Percentiles rank a stretch among this genome's conserved stretches.
Conservation (phyloP, 257 asterid species). For the Coffea canephora region DNA sequence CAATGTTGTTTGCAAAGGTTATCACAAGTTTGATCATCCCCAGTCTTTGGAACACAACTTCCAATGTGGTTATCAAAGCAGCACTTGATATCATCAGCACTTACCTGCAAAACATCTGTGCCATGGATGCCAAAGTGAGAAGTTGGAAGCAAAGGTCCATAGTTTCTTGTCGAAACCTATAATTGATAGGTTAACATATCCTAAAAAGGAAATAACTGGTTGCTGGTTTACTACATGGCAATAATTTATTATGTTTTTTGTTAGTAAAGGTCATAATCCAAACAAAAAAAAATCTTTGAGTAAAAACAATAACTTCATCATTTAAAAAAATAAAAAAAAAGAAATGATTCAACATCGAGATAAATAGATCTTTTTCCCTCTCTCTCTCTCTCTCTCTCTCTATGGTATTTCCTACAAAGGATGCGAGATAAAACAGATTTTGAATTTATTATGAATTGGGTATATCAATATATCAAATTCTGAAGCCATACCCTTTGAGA, state of each 20-base stretch:
- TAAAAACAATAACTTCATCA: too few species aligned
- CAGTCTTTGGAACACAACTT: neutral
- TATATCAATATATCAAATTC: neutral
- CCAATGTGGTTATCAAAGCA: constrained; percentile 8
- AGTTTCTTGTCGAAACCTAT: too few species aligned
- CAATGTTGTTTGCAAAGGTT: neutral
- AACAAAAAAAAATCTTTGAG: too few species aligned
- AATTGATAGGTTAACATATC: neutral
- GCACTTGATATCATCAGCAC: constrained; percentile 1
- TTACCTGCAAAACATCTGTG: neutral
- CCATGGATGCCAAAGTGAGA: neutral
- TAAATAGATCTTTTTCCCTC: too few species aligned
- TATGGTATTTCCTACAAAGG: neutral
- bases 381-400: too few species aligned
- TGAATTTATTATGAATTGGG: neutral
- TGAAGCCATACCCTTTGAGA: neutral
- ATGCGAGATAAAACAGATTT: too few species aligned
- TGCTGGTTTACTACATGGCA: too few species aligned
- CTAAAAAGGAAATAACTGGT: neutral
- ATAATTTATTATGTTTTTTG: too few species aligned
- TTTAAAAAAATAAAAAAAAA: too few species aligned
- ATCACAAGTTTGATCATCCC: neutral
- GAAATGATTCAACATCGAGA: too few species aligned
- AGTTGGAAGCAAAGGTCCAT: neutral
- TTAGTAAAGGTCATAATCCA: too few species aligned